Percentiles rank a stretch among this genome's conserved stretches.
Conservation (phyloP, 371 early-diverging fungal genomes). For the Nosema muscidifuracis region DNA sequence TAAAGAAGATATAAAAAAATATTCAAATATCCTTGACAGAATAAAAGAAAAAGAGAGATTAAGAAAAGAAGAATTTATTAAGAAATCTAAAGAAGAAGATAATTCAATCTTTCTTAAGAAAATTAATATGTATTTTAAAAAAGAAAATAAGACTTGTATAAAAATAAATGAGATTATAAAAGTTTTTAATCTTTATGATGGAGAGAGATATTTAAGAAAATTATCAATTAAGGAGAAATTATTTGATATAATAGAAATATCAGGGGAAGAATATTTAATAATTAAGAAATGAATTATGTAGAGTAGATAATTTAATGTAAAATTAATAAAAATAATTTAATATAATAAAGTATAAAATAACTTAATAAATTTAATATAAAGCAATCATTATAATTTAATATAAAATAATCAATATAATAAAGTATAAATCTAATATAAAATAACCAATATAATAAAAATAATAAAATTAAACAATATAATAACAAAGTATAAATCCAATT, state of each 20-base stretch:
- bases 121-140: conserved; percentile 27
- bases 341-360: too few species aligned
- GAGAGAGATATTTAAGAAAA: conserved; percentile 20
- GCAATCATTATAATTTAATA: too few species aligned
- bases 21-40: conserved; percentile 53
- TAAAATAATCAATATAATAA: too few species aligned
- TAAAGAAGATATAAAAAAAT: not conserved
- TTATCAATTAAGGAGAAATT: conserved; percentile 10
- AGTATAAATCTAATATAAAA: too few species aligned
- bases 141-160: conserved; percentile 35
- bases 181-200: conserved; percentile 32
- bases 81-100: conserved; percentile 48
- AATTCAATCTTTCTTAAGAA: conserved; percentile 25
- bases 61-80: conserved; percentile 58
- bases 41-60: conserved; percentile 57
- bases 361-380: too few species aligned
- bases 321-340: too few species aligned
- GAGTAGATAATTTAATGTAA: too few species aligned
- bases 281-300: too few species aligned
- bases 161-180: conserved; percentile 29
- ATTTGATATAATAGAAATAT: conserved; percentile 38
- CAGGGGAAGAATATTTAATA: conserved; percentile 29
- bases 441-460: too few species aligned
- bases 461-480: too few species aligned
- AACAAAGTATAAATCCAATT: too few species aligned